phyloP scores from a whole-genome alignment of 2,329 filamentous ascomycete species.

The Verticillium longisporum region DNA sequence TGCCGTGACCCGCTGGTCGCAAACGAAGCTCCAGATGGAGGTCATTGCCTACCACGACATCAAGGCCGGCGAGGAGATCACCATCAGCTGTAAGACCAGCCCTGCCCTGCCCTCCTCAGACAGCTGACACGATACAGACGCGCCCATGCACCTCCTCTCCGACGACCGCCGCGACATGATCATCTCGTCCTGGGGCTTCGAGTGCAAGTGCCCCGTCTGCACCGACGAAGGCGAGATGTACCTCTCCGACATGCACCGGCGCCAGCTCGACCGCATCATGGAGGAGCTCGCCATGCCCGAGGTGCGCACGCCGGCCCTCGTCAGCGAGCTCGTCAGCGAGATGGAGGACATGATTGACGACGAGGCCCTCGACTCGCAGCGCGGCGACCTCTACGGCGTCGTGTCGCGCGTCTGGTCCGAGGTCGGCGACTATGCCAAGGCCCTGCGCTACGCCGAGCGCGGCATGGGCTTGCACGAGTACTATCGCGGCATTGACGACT shows the following conservation, averaged over 20 bases:
- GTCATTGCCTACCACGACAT: conserved; percentile 26
- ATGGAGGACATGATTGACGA: conserved; percentile 11
- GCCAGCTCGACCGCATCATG: conserved; percentile 15
- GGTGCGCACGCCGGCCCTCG: conserved; percentile 4
- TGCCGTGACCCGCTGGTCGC: conserved; percentile 23
- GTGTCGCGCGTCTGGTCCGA: conserved; percentile 13
- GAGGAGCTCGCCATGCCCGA: conserved; percentile 12
- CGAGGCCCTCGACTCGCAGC: conserved; percentile 16
- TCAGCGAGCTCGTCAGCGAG: conserved; percentile 12
- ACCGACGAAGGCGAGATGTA: conserved; percentile 7
- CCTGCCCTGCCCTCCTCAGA: neutral
- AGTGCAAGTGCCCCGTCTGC: conserved; percentile 19
- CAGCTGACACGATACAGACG: conserved; percentile 11
- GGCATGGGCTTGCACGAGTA: conserved; percentile 1
- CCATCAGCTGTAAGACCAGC: conserved; percentile 23
- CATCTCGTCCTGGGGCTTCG: conserved; percentile 19
- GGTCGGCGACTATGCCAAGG: conserved; percentile 13
- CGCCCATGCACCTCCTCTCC: conserved; percentile 17
- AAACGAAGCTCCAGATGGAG: conserved; percentile 21
- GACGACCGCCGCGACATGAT: conserved; percentile 12
- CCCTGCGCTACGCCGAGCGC: conserved; percentile 10
- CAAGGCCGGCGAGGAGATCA: conserved; percentile 24
- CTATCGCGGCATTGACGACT: neutral
- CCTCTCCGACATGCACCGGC: conserved; percentile 15
- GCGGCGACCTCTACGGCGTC: conserved; percentile 16